Conservation (phyloP, 305 asterid species). For the Ajuga reptans region DNA sequence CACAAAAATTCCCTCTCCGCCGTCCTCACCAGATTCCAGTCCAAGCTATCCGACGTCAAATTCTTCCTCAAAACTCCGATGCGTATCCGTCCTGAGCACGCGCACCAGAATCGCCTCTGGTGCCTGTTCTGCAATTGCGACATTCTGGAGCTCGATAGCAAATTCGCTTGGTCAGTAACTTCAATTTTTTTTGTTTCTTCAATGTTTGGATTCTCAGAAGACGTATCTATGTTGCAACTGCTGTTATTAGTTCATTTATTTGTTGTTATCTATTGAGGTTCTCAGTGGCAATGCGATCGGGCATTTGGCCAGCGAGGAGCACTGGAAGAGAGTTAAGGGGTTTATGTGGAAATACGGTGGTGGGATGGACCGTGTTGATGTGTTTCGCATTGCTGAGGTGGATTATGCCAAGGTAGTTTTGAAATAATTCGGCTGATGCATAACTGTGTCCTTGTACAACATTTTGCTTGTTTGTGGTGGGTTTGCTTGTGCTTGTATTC, state of each 20-base stretch:
- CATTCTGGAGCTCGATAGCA: conserved; percentile 47
- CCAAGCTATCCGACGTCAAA: conserved; percentile 51
- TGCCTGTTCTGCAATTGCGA: conserved; percentile 67
- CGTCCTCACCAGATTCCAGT: conserved; percentile 60
- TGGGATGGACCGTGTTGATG: conserved; percentile 51
- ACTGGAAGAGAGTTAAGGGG: conserved; percentile 65
- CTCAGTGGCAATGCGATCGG: conserved; percentile 50
- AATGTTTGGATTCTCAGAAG: neutral
- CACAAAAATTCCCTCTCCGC: conserved; percentile 60
- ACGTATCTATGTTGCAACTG: neutral
- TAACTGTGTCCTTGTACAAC: neutral
- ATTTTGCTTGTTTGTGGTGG: neutral
- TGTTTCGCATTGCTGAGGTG: conserved; percentile 43
- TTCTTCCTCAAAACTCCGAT: conserved; percentile 51
- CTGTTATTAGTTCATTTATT: neutral
- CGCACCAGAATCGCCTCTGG: conserved; percentile 54
- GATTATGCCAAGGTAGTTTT: conserved; percentile 59
- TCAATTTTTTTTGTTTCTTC: neutral
- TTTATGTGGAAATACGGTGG: conserved; percentile 83
- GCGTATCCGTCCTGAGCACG: conserved; percentile 44
- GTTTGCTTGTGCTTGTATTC: neutral
- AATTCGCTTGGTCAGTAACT: conserved; percentile 50
- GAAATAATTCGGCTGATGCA: neutral
- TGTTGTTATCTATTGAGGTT: conserved; percentile 8
- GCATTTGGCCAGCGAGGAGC: conserved; percentile 75